A percentile compares a stretch with the other conserved stretches of the same genome.
Evolutionary conservation across 495 filamentous ascomycete genomes (phyloP).

Genomic region (Annulohypoxylon moriforme): DNA sequence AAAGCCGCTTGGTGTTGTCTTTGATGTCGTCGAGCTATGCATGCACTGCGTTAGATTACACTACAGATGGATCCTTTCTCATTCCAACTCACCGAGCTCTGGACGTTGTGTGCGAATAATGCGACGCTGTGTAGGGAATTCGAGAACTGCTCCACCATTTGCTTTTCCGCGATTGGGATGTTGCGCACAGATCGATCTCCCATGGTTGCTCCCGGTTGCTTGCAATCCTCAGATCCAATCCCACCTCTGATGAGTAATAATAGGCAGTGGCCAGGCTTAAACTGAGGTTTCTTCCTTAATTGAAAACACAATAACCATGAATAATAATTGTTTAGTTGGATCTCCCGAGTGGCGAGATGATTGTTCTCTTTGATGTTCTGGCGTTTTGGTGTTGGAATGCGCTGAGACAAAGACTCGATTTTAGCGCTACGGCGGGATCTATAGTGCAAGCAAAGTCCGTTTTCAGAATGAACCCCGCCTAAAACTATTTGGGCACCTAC

Average conservation of each 20-base stretch:
- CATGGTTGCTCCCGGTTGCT: constrained; percentile 12
- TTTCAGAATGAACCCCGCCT: constrained; percentile 13
- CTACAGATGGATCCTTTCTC: not conserved
- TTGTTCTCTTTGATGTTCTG: not conserved
- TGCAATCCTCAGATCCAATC: not conserved
- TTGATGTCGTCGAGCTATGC: constrained; percentile 35
- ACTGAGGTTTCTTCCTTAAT: too few species aligned
- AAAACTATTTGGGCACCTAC: not conserved
- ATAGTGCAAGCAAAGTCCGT: constrained; percentile 5
- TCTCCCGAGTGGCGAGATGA: not conserved
- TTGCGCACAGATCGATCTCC: not conserved
- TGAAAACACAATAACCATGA: not conserved
- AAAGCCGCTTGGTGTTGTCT: constrained; percentile 26
- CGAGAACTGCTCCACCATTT: not conserved
- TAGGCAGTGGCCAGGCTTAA: too few species aligned
- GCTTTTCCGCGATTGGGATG: not conserved
- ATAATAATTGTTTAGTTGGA: not conserved
- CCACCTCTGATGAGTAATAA: not conserved
- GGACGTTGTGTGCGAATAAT: not conserved
- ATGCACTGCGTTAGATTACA: not conserved
- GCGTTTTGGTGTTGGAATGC: constrained; percentile 5
- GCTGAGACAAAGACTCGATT: constrained; percentile 10
- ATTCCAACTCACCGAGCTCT: constrained; percentile 17
- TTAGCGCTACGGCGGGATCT: not conserved
- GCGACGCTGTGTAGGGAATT: not conserved